Evolutionary conservation across 2,329 filamentous ascomycete species (phyloP).

Genomic region (Aureobasidium pullulans): DNA sequence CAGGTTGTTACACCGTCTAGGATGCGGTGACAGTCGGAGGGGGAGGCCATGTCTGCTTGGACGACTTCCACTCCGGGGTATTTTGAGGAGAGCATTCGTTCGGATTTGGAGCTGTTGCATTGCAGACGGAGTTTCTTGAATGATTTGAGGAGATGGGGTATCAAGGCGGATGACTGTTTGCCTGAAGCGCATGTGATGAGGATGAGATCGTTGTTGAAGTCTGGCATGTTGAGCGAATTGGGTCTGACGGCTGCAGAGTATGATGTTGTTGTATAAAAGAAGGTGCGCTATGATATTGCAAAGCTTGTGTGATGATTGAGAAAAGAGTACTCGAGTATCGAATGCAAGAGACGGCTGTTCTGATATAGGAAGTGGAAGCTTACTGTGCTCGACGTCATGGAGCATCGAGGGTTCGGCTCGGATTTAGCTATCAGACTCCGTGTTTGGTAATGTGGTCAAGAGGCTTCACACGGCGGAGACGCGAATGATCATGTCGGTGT

Average conservation of each 20-base stretch:
- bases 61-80: conserved; percentile 30
- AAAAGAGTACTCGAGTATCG: not conserved
- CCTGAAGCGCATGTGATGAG: conserved; percentile 33
- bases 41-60: conserved; percentile 24
- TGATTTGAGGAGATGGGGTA: conserved; percentile 28
- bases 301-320: not conserved
- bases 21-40: conserved; percentile 20
- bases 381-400: not conserved
- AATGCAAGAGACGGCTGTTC: no score
- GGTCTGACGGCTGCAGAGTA: no score
- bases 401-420: not conserved
- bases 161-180: conserved; percentile 30
- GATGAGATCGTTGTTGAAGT: conserved; percentile 27
- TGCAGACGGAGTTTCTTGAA: conserved; percentile 30
- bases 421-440: not conserved
- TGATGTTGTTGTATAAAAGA: no score
- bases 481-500: no score
- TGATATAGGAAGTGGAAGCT: not conserved
- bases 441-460: no score
- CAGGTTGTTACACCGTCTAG: conserved; percentile 25
- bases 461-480: no score
- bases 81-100: conserved; percentile 21
- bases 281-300: no score
- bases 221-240: not conserved
- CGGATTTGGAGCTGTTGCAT: conserved; percentile 24